Evolutionary conservation across 2,329 filamentous ascomycete genomes (phyloP).

Genomic region (Aciculosporium take): DNA sequence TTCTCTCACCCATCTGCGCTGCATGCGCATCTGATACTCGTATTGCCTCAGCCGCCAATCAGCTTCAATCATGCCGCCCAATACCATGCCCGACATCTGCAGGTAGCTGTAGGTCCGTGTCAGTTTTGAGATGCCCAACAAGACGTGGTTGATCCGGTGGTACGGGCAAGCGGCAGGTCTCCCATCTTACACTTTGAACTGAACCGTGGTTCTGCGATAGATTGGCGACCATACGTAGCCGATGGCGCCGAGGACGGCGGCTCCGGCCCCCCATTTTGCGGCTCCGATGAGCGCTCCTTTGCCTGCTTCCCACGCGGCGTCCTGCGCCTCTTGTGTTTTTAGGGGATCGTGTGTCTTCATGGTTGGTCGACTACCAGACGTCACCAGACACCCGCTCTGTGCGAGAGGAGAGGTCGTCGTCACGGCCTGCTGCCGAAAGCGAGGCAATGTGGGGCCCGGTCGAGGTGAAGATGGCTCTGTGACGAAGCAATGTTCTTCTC

Average conservation of each 20-base stretch:
- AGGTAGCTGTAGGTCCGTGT: conserved; percentile 43
- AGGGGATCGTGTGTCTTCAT: conserved; percentile 43
- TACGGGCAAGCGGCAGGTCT: too few species aligned
- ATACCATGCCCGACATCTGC: conserved; percentile 75
- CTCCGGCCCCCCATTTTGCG: conserved; percentile 57
- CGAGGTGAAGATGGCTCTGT: too few species aligned
- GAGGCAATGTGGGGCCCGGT: too few species aligned
- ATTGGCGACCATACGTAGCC: conserved; percentile 54
- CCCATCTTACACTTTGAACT: conserved; percentile 58
- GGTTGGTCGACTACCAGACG: too few species aligned
- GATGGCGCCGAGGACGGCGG: conserved; percentile 44
- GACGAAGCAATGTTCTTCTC: not conserved
- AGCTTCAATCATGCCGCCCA: conserved; percentile 64
- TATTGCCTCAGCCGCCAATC: conserved; percentile 54
- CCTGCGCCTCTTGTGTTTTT: conserved; percentile 50
- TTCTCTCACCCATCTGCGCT: conserved; percentile 48
- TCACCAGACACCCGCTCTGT: too few species aligned
- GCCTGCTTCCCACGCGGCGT: conserved; percentile 57
- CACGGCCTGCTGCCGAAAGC: too few species aligned
- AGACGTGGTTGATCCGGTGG: too few species aligned
- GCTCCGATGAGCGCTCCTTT: conserved; percentile 54
- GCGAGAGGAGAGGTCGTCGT: not conserved
- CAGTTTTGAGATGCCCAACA: not conserved
- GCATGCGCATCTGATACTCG: conserved; percentile 49
- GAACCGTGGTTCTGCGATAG: conserved; percentile 57